Conservation (phyloP, 441 rosid species). For the Aquilaria agallochum region DNA sequence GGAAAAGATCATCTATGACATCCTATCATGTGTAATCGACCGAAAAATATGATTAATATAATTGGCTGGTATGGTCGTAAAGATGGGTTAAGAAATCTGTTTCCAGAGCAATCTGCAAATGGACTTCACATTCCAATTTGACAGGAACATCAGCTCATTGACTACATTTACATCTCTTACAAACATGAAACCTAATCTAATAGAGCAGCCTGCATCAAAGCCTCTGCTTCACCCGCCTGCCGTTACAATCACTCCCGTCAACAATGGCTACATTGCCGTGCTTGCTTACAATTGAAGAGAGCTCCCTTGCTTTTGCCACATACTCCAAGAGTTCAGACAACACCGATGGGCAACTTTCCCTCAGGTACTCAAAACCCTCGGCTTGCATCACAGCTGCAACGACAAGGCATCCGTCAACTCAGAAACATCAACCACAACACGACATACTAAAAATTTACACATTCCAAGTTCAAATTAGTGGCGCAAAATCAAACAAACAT, state of each 20-base stretch:
- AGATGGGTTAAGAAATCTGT: too few species aligned
- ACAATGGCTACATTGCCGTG: slow-evolving; percentile 48
- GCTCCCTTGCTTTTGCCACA: slow-evolving; percentile 63
- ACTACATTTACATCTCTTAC: slow-evolving; percentile 27
- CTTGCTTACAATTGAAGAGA: slow-evolving; percentile 40
- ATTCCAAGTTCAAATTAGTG: too few species aligned
- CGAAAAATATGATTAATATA: too few species aligned
- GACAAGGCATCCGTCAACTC: not conserved
- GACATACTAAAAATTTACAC: not conserved
- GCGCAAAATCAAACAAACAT: too few species aligned
- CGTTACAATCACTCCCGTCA: slow-evolving; percentile 78
- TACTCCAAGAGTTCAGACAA: slow-evolving; percentile 63
- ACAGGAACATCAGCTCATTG: slow-evolving; percentile 5
- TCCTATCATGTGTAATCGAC: too few species aligned
- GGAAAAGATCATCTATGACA: too few species aligned
- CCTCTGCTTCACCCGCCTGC: slow-evolving; percentile 96
- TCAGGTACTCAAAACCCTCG: slow-evolving; percentile 68
- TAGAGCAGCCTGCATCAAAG: slow-evolving; percentile 26
- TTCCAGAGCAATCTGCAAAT: too few species aligned
- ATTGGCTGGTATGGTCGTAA: too few species aligned
- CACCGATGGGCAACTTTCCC: slow-evolving; percentile 61
- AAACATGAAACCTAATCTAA: slow-evolving; percentile 25
- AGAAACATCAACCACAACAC: not conserved
- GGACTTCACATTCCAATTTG: too few species aligned
- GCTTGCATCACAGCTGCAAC: slow-evolving; percentile 63